A percentile compares a stretch with the other conserved stretches of the same genome.
Evolutionary conservation across 2,329 filamentous ascomycete genomes (phyloP).

Genomic region (Aspergillus tubingensis): DNA sequence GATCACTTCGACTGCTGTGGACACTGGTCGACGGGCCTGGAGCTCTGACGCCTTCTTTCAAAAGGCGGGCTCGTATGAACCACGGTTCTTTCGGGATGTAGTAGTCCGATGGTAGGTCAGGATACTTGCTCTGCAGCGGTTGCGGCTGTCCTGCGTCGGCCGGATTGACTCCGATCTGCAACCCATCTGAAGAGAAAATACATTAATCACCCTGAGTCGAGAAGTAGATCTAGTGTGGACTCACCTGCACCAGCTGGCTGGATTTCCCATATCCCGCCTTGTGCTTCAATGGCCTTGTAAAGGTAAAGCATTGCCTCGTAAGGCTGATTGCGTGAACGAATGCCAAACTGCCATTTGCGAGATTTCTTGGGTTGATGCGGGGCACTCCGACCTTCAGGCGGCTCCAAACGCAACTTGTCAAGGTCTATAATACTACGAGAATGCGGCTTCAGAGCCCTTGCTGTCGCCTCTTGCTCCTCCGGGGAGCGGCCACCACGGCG

Average conservation of each 20-base stretch:
- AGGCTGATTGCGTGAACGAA: conserved; percentile 88
- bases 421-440: conserved; percentile 69
- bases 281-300: conserved; percentile 83
- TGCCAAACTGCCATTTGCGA: conserved; percentile 97
- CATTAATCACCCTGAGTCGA: conserved; percentile 1
- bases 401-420: conserved; percentile 61
- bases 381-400: conserved; percentile 53
- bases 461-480: conserved; percentile 79
- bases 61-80: conserved; percentile 89
- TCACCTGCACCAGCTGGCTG: conserved; percentile 46
- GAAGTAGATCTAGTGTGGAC: conserved; percentile 9
- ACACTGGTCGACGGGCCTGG: conserved; percentile 46
- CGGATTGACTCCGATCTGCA: conserved; percentile 39
- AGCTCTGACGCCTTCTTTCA: conserved; percentile 72
- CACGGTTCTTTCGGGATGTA: conserved; percentile 90
- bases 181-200: conserved; percentile 25
- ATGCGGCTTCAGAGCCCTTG: conserved; percentile 81
- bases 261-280: conserved; percentile 84
- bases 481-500: conserved; percentile 41
- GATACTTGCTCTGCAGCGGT: conserved; percentile 47
- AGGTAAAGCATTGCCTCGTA: conserved; percentile 94
- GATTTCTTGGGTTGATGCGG: conserved; percentile 59
- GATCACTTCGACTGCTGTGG: conserved; percentile 44
- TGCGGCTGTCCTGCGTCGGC: conserved; percentile 36
- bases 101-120: conserved; percentile 61